Base-by-base conservation (phyloP, 1,284 basidiomycete genomes). In the Puccinia coronata region DNA sequence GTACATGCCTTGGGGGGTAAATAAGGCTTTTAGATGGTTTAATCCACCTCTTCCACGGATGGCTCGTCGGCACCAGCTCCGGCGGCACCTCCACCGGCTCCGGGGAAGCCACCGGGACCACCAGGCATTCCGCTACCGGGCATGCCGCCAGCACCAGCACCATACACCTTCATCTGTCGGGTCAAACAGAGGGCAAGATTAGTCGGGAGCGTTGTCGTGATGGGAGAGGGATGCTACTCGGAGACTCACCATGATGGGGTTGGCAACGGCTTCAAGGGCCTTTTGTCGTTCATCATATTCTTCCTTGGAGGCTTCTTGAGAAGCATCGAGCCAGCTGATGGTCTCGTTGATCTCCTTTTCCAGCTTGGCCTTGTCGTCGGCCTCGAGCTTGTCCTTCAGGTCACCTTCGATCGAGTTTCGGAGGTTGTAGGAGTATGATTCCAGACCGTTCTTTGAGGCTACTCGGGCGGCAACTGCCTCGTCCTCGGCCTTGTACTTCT, bases 211-310 rank as follows among this genome's bases (percentile, higher is more conserved):
- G 1, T 20, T 25, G 12, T 9, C 18, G 1, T n/a, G 12, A 57
- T 25, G 43, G 39, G 31, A 70, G 67, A n/a, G 11, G 28, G 43
- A 61, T 36, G 34, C 11, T 47, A 23, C 4, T 12, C 9, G n/a
- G 39, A 14, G n/a, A 43, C 79, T 63, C 47, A 81, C 79, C 85
- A 86, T 85, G 88, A 96, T 96, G 72, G 95, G 95, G 89, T 92
- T 96, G 84, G 95, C 93, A 83, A 95, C 87, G 16, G 86, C 88
- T 89, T 99, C 96, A 82, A 99, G 90, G 88, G 98, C 96, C 90
- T 98, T 97, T 88, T 98, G 96, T 88, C 92, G 93, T 86, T 90
- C 90, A 87, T 95, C 92, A 88, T 98, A 96, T 89, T 99, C 97
- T 86, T 96, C 94, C 89, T 95, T 97, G 83, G 92, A 92, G 16